Base-by-base conservation (phyloP, 257 asterid species). In the Salvia rosmarinus region DNA sequence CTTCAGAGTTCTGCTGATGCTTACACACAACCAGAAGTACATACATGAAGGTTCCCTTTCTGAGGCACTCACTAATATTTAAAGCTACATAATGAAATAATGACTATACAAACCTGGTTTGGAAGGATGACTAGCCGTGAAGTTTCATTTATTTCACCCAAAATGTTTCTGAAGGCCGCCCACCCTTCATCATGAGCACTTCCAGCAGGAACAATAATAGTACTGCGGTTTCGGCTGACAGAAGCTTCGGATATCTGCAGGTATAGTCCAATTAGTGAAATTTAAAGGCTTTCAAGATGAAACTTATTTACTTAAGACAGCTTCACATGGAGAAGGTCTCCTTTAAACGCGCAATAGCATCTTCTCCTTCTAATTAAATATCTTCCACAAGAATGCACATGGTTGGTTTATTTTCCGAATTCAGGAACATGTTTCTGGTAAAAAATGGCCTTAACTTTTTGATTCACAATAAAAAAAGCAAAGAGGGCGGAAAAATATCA, bases 141-240 rank as follows among this genome's bases (percentile, higher is more conserved):
- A 68, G 97, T 94, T 82, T 94, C 99, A 72, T 85, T 88, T 66
- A 94, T 89, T 71, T 94, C 99, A 5, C 83, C 97, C 85, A 94
- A 77, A 74, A 91, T 94, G 80, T 89, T 89, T 83, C 96, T 84
- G 79, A 94, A 94, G 70, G 97, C 92, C 1, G 86, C 86, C 99
- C 99, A 94, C 25, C 99, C 99, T 82, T 91, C 99, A 77, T 91
- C 97, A 30, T 80, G 79, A n/a, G 90, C 82, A 84, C 79, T 91
- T 80, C 99, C 99, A 28, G 97, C 93, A n/a, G 97, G 99, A 70
- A 94, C 96, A 72, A 94, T 94, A 23, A 94, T 94, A n/a, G 99
- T 91, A 75, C 99, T 94, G 77, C 99, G 97, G 85, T 91, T 94
- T 78, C 97, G 88, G 85, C 92, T 94, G 54, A 88, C 96, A 51